A percentile compares a stretch with the other conserved stretches of the same genome.
These are phyloP conservation scores for Lepidium africanum DNA, from an alignment of 345 rosid genomes.

Conservation along the genomic window DNA sequence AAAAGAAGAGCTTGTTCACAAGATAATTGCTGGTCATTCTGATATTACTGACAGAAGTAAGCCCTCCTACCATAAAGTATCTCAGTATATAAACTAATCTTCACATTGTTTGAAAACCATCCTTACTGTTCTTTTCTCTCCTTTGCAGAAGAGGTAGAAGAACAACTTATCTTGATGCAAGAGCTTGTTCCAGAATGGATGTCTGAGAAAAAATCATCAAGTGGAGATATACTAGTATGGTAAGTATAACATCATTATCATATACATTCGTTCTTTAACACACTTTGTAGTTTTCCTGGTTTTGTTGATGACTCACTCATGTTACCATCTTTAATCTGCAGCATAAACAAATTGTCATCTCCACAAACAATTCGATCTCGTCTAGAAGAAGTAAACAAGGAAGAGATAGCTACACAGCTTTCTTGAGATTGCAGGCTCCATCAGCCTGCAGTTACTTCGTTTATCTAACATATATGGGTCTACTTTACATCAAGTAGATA, in stretches of 20 bases:
- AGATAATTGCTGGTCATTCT: conserved; percentile 42
- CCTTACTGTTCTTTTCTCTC: background rate
- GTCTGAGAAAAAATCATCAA: conserved; percentile 45
- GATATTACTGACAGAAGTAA: conserved; percentile 70
- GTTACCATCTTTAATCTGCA: conserved; percentile 22
- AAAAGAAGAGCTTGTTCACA: conserved; percentile 66
- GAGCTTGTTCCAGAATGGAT: conserved; percentile 91
- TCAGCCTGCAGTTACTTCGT: background rate
- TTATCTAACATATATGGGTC: background rate
- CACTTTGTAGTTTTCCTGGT: background rate
- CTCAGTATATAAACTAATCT: background rate
- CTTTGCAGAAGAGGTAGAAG: conserved; percentile 69
- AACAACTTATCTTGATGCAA: conserved; percentile 54
- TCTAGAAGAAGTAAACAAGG: conserved; percentile 47
- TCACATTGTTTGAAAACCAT: background rate
- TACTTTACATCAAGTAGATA: background rate
- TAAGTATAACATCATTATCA: conserved; percentile 26
- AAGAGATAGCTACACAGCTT: background rate
- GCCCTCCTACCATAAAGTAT: background rate
- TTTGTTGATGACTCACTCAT: background rate
- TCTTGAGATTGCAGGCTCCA: background rate
- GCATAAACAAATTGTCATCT: conserved; percentile 51
- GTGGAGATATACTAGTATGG: conserved; percentile 67
- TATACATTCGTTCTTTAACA: background rate
- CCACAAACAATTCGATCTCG: conserved; percentile 33